Evolutionary conservation across 148 eudicot species (phyloP), one percentile per base, ranked within the genome.

Genomic region (Polygonum aviculare): DNA sequence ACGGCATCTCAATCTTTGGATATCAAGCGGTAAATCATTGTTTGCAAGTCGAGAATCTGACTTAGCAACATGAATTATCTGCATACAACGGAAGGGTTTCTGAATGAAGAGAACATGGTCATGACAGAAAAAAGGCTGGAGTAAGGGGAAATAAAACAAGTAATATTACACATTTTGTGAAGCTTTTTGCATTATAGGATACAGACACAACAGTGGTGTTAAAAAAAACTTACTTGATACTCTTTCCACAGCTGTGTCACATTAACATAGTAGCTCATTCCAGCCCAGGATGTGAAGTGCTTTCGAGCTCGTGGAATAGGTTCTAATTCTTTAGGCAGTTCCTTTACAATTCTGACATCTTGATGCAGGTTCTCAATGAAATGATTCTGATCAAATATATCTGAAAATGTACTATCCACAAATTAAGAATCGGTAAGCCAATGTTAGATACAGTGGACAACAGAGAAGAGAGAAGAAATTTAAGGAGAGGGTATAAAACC

Each of bases 11-110:
- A 93, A 85, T 80, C 97, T 82, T 82, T 93, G 98, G 76, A 93
- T 90, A 87, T 93, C 98, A 81, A 91, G 87, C 78, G 98, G 97
- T 69, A 93, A 82, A 77, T 88, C 94, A 83, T 91, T 93, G 79
- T 93, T 93, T 79, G 93, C 92, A 84, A 93, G 94, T 65, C 98
- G 91, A 67, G 98, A 90, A 84, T 93, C 98, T 77, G 98, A 93
- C 81, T 93, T 93, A 75, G 93, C 93, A 77, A 93, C 98, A 84
- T 93, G 98, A 80, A 93, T 84, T 72, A 91, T 88, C 98, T 93
- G 85, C 76, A 78, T 55, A 72, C 9, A 9, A 35, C 18, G n/a
- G 52, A 35, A 7, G 21, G 3, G 51, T 49, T 19, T 21, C 16
- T 16, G 7, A 41, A 72, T 48, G n/a, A 72, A 48, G 3, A 72